Base-by-base conservation (phyloP, 805 yeast genomes). In the Priceomyces castillae region DNA sequence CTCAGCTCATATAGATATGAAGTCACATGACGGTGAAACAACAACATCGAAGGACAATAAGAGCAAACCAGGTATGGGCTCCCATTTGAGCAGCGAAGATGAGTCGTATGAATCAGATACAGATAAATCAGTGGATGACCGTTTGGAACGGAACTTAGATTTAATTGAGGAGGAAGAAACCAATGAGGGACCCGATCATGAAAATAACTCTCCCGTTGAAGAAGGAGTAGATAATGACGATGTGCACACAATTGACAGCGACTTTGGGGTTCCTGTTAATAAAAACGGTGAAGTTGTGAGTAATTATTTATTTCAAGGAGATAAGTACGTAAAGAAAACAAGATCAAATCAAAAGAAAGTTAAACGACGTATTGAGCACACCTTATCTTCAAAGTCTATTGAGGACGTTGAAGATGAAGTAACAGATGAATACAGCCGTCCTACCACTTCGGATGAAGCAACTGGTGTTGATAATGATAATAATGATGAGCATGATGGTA, bases 241-340 rank as follows among this genome's bases (percentile, higher is more conserved):
- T 40, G 51, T 38, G 1, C 39, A 56, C 12, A 58, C 65, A 6
- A 56, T 62, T 23, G 65, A 61, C 39, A 59, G 64, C 46, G 66
- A 62, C 37, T 61, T 61, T 46, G 65, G 64, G 1, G 64, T 59
- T 6, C 60, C 64, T 1, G 57, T 60, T 4, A 51, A 51, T 35
- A 38, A 58, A 1, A 50, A 39, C 7, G 65, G 64, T 1, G 48
- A 54, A 17, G 62, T 58, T 11, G 14, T 37, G 3, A 20, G 23
- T 6, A 9, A 22, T 9, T 22, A 22, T 22, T 9, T 7, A 7
- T 22, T 22, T 6, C 25, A 22, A 7, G 25, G 9, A 22, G 9
- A 22, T 9, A 22, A 22, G 9, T 22, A 22, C 25, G 9, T 9
- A 9, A 22, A 22, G 25, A 22, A 22, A 17, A 15, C 6, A 12